Evolutionary conservation across 768 basidiomycete genomes (phyloP), one percentile per base, ranked within the genome.

Genomic region (Melanogaster broomeanus): DNA sequence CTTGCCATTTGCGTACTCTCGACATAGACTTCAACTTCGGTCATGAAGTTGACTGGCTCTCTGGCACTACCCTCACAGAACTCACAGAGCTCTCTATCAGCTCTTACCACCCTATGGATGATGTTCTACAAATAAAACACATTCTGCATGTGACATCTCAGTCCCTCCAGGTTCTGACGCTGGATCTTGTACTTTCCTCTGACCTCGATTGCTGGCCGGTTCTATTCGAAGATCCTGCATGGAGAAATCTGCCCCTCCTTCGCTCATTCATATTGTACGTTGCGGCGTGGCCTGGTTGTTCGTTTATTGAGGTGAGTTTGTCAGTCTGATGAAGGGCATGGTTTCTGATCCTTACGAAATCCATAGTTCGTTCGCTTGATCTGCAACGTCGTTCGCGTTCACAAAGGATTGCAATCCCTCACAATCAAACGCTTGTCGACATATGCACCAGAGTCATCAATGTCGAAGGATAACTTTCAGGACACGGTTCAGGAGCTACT

Each of bases 51-150:
- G 19, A 49, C 19, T 55, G 49, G 56, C 13, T 31, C 7, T 19
- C 28, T 7, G 25, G 27, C 30, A 35, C 49, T 41, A 6, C 41
- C 15, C 18, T 61, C 41, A 50, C 19, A 11, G 45, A 55, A 16
- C 21, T 61, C 22, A 22, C 24, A 12, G 41, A 55, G 18, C 22
- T 61, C 21, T 25, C 7, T 4, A 15, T 55, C 15, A 22, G 2
- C 11, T 2, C 9, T 31, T 4, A 27, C 8, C 4, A 27, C 4
- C 25, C 4, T 4, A 4, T 8, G n/a, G n/a, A 27, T n/a, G n/a
- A n/a, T n/a, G n/a, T n/a, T n/a, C n/a, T n/a, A n/a, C n/a, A n/a
- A n/a, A n/a, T n/a, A n/a, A n/a, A n/a, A n/a, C n/a, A n/a, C 30
- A 30, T 30, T 3, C 30, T 30, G 10, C 8, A 12, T 30, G 30